phyloP scores from a whole-genome alignment of 805 yeast genomes.

The Barnettozyma populi region DNA sequence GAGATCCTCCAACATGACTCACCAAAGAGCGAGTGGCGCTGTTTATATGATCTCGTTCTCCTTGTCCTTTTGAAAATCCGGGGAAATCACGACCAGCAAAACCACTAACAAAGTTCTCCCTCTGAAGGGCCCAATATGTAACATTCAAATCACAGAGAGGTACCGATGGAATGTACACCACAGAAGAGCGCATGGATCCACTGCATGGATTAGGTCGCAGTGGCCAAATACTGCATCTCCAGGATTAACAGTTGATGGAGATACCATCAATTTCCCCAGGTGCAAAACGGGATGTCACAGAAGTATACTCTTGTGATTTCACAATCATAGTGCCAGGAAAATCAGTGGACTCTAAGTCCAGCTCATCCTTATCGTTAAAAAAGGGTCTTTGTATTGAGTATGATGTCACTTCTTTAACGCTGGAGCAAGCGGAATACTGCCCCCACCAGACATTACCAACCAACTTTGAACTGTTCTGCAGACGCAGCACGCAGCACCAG shows the following conservation, averaged over 20 bases:
- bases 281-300: conserved; percentile 26
- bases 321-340: conserved; percentile 38
- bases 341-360: conserved; percentile 28
- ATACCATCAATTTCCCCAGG: conserved; percentile 29
- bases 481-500: conserved; percentile 26
- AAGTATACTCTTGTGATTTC: conserved; percentile 29
- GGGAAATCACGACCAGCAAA: conserved; percentile 25
- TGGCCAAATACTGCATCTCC: conserved; percentile 44
- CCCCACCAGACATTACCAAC: conserved; percentile 38
- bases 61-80: conserved; percentile 1
- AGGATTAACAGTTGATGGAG: conserved; percentile 34
- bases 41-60: conserved; percentile 1
- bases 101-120: conserved; percentile 13
- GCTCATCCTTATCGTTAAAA: conserved; percentile 28
- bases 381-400: conserved; percentile 38
- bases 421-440: conserved; percentile 35
- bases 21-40: conserved; percentile 1
- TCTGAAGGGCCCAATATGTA: conserved; percentile 14
- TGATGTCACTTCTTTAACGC: conserved; percentile 31
- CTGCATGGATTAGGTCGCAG: conserved; percentile 36
- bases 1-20: conserved; percentile 1
- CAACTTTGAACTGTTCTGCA: conserved; percentile 42
- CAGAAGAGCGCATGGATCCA: conserved; percentile 35
- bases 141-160: conserved; percentile 27
- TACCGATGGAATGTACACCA: conserved; percentile 28